These are phyloP conservation scores for Lithocarpus polystachyus DNA, from an alignment of 306 rosid species.

Conservation along the genomic window DNA sequence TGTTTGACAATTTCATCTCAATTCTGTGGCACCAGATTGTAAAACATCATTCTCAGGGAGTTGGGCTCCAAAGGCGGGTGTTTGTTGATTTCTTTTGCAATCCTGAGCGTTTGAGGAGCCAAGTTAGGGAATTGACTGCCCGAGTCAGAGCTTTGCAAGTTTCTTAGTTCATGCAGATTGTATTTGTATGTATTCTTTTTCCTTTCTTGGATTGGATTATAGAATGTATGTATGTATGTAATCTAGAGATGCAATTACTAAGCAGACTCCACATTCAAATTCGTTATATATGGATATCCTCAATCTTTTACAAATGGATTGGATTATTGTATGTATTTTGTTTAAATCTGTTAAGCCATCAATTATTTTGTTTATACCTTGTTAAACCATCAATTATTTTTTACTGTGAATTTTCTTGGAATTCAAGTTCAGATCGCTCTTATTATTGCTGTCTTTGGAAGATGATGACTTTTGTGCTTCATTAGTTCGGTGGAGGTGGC, in stretches of 20 bases:
- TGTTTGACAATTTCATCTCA: constrained; percentile 5
- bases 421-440: too few relatives aligned
- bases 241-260: neutral
- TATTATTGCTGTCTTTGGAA: neutral
- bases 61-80: constrained; percentile 81
- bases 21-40: constrained; percentile 60
- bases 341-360: too few relatives aligned
- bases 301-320: neutral
- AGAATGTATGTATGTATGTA: neutral
- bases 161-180: constrained; percentile 31
- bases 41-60: constrained; percentile 86
- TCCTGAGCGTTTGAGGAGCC: constrained; percentile 82
- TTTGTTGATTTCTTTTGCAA: constrained; percentile 94
- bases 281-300: neutral
- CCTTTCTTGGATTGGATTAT: neutral
- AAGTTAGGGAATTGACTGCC: constrained; percentile 79
- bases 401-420: too few relatives aligned
- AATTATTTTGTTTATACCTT: too few relatives aligned
- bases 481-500: constrained; percentile 17
- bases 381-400: too few relatives aligned
- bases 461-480: neutral
- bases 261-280: neutral
- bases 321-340: too few relatives aligned
- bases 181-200: neutral
- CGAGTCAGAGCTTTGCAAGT: constrained; percentile 84